These are phyloP conservation scores for Kwoniella pini DNA, from an alignment of 768 basidiomycete genomes.

Conservation along the genomic window DNA sequence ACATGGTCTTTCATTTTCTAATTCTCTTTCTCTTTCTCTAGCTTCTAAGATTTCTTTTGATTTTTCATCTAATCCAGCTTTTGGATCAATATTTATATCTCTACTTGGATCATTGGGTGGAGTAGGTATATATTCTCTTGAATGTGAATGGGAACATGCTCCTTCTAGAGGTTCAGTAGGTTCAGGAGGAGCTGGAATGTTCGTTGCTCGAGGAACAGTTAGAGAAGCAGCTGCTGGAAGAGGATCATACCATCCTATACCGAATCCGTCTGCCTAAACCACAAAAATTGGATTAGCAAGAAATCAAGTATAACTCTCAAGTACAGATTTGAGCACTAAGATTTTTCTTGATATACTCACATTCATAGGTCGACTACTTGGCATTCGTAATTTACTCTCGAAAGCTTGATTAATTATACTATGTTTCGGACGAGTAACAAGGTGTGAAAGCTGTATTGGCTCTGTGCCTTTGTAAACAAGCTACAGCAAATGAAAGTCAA, in stretches of 20 bases:
- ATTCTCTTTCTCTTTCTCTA: conserved; percentile 34
- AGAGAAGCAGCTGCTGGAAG: conserved; percentile 47
- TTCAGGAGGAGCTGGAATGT: conserved; percentile 10
- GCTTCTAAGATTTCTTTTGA: conserved; percentile 23
- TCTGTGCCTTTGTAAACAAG: conserved; percentile 94
- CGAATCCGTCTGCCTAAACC: conserved; percentile 81
- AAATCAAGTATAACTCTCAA: too few relatives aligned
- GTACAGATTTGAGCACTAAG: too few relatives aligned
- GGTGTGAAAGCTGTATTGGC: conserved; percentile 86
- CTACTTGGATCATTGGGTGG: conserved; percentile 11
- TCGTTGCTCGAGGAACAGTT: conserved; percentile 17
- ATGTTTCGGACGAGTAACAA: conserved; percentile 91
- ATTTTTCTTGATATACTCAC: too few relatives aligned
- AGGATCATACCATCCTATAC: conserved; percentile 98
- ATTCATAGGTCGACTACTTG: conserved; percentile 44
- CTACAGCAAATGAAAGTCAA: conserved; percentile 12
- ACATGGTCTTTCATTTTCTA: conserved; percentile 64
- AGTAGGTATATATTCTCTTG: background rate
- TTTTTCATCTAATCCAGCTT: conserved; percentile 10
- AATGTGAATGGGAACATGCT: conserved; percentile 1
- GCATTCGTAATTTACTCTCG: conserved; percentile 77
- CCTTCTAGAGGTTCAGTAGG: conserved; percentile 5
- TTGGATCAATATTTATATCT: conserved; percentile 6
- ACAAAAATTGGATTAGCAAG: too few relatives aligned
- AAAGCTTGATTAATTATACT: conserved; percentile 97